A percentile compares a stretch with the other conserved stretches of the same genome.
These are phyloP conservation scores for Tricholoma terreum DNA, from an alignment of 768 basidiomycete genomes.

Conservation along the genomic window DNA sequence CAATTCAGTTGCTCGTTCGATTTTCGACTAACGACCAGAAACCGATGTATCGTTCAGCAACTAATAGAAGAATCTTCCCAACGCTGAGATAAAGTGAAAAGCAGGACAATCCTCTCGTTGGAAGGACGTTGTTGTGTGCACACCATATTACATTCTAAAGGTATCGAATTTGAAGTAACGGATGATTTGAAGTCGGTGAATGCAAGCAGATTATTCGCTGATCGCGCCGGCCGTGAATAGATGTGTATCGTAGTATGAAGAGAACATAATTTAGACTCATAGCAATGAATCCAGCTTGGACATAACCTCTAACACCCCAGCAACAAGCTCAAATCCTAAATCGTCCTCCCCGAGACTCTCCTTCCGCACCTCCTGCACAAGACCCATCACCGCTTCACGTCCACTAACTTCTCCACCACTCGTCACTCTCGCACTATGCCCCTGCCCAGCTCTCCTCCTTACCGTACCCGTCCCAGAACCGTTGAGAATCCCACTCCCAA, in stretches of 20 bases:
- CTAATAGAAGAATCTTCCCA: too few relatives aligned
- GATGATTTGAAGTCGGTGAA: too few relatives aligned
- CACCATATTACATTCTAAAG: too few relatives aligned
- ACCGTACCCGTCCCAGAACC: constrained; percentile 20
- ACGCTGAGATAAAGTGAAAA: too few relatives aligned
- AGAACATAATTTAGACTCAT: constrained; percentile 26
- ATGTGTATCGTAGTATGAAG: neutral
- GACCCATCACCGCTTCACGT: constrained; percentile 67
- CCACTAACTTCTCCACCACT: constrained; percentile 52
- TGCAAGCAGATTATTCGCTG: too few relatives aligned
- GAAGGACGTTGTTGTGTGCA: too few relatives aligned
- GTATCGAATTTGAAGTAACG: too few relatives aligned
- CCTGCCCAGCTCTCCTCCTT: constrained; percentile 10
- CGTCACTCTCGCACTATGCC: constrained; percentile 40
- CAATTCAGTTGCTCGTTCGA: too few relatives aligned
- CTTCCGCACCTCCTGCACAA: constrained; percentile 70
- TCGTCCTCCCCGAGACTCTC: constrained; percentile 76
- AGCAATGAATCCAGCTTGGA: constrained; percentile 88
- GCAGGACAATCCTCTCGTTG: too few relatives aligned
- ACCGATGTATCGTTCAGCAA: too few relatives aligned
- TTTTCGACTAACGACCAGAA: too few relatives aligned
- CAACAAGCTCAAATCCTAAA: constrained; percentile 84
- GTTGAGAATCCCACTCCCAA: constrained; percentile 42
- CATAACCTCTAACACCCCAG: constrained; percentile 90
- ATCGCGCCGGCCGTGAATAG: too few relatives aligned